Evolutionary conservation across 1,284 basidiomycete genomes (phyloP), one percentile per base, ranked within the genome.

Genomic region (Sanghuangporus weigelae): DNA sequence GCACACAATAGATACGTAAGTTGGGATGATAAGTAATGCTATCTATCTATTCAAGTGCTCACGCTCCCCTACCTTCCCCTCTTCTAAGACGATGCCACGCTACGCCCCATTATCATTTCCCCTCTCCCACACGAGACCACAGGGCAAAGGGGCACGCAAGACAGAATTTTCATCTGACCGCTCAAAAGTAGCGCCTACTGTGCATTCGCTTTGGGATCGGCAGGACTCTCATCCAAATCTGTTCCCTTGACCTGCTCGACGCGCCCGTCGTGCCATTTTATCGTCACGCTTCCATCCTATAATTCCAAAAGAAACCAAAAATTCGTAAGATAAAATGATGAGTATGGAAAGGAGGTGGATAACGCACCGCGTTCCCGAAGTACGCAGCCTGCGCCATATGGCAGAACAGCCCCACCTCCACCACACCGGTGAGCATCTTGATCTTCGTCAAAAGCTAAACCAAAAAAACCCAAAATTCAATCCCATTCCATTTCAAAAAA

Each of bases 331-430:
- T n/a, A n/a, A n/a, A n/a, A n/a, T n/a, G n/a, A n/a, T n/a, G n/a
- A n/a, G n/a, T n/a, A n/a, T n/a, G n/a, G n/a, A n/a, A n/a, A n/a
- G n/a, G n/a, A n/a, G n/a, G n/a, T n/a, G n/a, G n/a, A n/a, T n/a
- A n/a, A n/a, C n/a, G n/a, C n/a, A n/a, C 91, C 78, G 88, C 83
- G 71, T 97, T 96, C 19, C 96, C 96, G 78, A 98, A 99, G 81
- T 98, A 99, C 10, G 96, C 96, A 0, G 94, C 95, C 74, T 90
- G 86, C n/a, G 92, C 94, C 83, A 98, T 90, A 61, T 87, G 80
- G 73, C 93, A 95, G 81, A 99, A 99, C 23, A 99, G 77, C 0
- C 97, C 97, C 39, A 98, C 97, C 75, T 99, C 96, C 38, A 98
- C 91, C 11, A 99, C 95, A 63, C 97, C 96, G 0, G 96, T 98